phyloP scores from a whole-genome alignment of 2,329 filamentous ascomycete species.

The Sphaceloma murrayae region DNA sequence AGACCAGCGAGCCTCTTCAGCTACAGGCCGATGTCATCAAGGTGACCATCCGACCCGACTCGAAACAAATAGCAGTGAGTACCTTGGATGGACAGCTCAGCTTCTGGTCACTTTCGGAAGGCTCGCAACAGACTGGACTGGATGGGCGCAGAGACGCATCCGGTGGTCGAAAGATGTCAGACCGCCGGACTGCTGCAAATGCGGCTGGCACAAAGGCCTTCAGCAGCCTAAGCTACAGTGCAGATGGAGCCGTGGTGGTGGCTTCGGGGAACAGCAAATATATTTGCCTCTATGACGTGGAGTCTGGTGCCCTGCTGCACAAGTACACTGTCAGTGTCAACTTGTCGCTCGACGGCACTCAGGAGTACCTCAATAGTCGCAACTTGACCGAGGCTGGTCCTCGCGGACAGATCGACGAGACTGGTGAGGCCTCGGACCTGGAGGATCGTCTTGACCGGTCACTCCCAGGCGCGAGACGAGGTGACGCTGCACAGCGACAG shows the following conservation, averaged over 20 bases:
- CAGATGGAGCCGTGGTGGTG: constrained; percentile 81
- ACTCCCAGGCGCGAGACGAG: constrained; percentile 77
- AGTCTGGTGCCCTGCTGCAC: constrained; percentile 80
- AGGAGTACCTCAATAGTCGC: constrained; percentile 92
- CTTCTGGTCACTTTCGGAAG: constrained; percentile 89
- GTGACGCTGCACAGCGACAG: constrained; percentile 71
- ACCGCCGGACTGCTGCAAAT: constrained; percentile 85
- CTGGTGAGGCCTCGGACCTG: constrained; percentile 78
- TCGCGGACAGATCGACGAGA: constrained; percentile 71
- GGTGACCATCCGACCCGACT: constrained; percentile 81
- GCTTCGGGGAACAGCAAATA: constrained; percentile 97
- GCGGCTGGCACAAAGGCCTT: constrained; percentile 85
- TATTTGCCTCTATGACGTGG: constrained; percentile 93
- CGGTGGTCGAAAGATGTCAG: constrained; percentile 77
- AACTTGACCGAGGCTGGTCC: constrained; percentile 86
- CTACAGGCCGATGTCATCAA: constrained; percentile 83
- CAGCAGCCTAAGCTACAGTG: constrained; percentile 78
- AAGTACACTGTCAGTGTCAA: constrained; percentile 96
- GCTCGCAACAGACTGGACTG: constrained; percentile 72
- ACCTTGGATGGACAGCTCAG: constrained; percentile 88
- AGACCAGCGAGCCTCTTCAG: constrained; percentile 89
- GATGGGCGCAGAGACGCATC: constrained; percentile 89
- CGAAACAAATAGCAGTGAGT: constrained; percentile 79
- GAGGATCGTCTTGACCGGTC: constrained; percentile 72
- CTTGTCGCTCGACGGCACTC: constrained; percentile 87